Evolutionary conservation across 768 basidiomycete genomes (phyloP).

Genomic region (Dentipellis sp.): DNA sequence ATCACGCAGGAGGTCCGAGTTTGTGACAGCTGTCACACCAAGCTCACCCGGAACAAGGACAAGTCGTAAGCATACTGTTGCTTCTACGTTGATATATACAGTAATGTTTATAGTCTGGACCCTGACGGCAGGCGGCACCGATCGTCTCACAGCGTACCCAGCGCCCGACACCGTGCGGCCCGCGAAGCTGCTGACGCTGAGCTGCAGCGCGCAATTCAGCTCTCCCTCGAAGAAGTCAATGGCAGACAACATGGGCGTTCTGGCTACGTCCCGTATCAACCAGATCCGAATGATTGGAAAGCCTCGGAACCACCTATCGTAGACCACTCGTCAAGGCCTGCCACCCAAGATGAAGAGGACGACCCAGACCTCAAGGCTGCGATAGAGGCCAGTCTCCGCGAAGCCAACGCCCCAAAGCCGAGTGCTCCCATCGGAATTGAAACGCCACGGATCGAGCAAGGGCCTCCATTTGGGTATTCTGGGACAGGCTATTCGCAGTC

Average conservation of each 20-base stretch:
- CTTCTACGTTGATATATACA: constrained; percentile 15
- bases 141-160: constrained; percentile 45
- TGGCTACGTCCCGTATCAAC: constrained; percentile 63
- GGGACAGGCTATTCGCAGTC: constrained; percentile 35
- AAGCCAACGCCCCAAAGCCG: constrained; percentile 67
- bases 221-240: constrained; percentile 74
- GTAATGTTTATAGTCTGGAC: neutral
- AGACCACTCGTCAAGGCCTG: constrained; percentile 23
- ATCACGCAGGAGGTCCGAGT: constrained; percentile 90
- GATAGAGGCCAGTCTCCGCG: constrained; percentile 91
- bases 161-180: constrained; percentile 42
- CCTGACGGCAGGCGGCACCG: constrained; percentile 34
- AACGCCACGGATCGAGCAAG: constrained; percentile 35
- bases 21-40: constrained; percentile 84
- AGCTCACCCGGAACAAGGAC: constrained; percentile 58
- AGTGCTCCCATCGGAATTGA: constrained; percentile 66
- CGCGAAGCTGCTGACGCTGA: constrained; percentile 76
- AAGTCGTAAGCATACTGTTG: constrained; percentile 34
- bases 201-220: constrained; percentile 85
- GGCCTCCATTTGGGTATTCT: constrained; percentile 24
- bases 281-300: constrained; percentile 40
- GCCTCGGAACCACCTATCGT: constrained; percentile 61
- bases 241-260: constrained; percentile 35
- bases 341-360: constrained; percentile 49
- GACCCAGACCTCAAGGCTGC: constrained; percentile 90